Evolutionary conservation across 1,284 basidiomycete genomes (phyloP).

Genomic region (Butyriboletus appendiculatus): DNA sequence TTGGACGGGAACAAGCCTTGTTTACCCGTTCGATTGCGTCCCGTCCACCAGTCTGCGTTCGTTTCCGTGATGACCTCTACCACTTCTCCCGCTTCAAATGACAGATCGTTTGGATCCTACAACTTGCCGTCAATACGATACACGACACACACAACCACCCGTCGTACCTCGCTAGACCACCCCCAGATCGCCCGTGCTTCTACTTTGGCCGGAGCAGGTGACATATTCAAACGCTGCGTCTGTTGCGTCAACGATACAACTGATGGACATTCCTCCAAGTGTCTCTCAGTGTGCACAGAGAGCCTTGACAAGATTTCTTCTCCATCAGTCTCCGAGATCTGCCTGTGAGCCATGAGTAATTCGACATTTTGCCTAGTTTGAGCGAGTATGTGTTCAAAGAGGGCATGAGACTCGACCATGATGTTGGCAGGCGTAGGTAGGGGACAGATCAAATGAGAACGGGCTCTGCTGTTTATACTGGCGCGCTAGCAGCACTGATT

Average conservation of each 20-base stretch:
- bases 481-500: slow-evolving; percentile 1
- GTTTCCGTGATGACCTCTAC: slow-evolving; percentile 40
- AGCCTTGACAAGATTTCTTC: slow-evolving; percentile 55
- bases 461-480: slow-evolving; percentile 17
- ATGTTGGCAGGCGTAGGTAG: slow-evolving; percentile 13
- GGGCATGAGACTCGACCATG: slow-evolving; percentile 25
- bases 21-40: slow-evolving; percentile 39
- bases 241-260: slow-evolving; percentile 28
- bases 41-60: slow-evolving; percentile 45
- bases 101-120: slow-evolving; percentile 52
- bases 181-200: slow-evolving; percentile 35
- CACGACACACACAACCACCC: slow-evolving; percentile 9
- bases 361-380: slow-evolving; percentile 69
- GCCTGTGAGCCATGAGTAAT: slow-evolving; percentile 60
- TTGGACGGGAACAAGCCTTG: slow-evolving; percentile 59
- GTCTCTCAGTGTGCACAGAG: slow-evolving; percentile 26
- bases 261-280: slow-evolving; percentile 9
- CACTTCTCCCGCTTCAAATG: slow-evolving; percentile 36
- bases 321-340: slow-evolving; percentile 58
- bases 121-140: slow-evolving; percentile 8
- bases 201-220: slow-evolving; percentile 22
- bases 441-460: background rate
- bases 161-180: slow-evolving; percentile 32
- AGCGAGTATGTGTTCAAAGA: slow-evolving; percentile 50
- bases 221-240: slow-evolving; percentile 28